phyloP scores from a whole-genome alignment of 2,329 filamentous ascomycete genomes.

The Cryphonectria radicalis region DNA sequence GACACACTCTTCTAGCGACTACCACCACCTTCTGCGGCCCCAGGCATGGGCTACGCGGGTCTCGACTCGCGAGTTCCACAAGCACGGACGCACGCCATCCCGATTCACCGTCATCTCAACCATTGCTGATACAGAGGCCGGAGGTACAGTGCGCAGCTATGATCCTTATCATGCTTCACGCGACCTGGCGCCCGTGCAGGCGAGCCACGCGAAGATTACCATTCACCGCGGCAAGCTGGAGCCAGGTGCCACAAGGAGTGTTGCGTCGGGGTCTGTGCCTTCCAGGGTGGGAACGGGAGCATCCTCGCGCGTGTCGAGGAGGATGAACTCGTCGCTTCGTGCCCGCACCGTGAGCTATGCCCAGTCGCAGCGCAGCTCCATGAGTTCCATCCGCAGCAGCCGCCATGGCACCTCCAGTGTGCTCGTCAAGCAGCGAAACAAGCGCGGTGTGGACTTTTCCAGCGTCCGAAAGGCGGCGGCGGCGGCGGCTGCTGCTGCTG shows the following conservation, averaged over 20 bases:
- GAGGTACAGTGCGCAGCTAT: conserved; percentile 67
- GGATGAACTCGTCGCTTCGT: conserved; percentile 24
- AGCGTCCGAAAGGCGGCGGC: conserved; percentile 46
- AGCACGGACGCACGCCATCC: conserved; percentile 59
- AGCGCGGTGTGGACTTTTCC: conserved; percentile 60
- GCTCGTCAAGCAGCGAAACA: conserved; percentile 52
- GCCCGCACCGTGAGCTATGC: conserved; percentile 33
- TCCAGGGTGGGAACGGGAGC: conserved; percentile 31
- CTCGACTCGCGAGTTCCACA: conserved; percentile 64
- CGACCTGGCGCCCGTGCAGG: conserved; percentile 48
- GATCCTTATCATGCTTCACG: conserved; percentile 81
- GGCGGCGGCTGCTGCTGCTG: conserved; percentile 19
- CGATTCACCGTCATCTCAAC: conserved; percentile 70
- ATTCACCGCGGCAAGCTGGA: conserved; percentile 59
- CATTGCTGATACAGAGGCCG: conserved; percentile 54
- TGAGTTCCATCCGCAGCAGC: conserved; percentile 56
- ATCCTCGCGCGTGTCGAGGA: conserved; percentile 26
- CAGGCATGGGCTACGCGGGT: conserved; percentile 62
- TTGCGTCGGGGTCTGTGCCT: conserved; percentile 40
- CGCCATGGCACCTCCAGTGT: conserved; percentile 46
- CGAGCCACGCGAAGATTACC: conserved; percentile 68
- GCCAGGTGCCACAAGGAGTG: conserved; percentile 36
- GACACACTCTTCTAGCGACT: conserved; percentile 87
- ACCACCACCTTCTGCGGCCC: conserved; percentile 73
- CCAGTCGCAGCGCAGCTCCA: conserved; percentile 46